A percentile compares a stretch with the other conserved stretches of the same genome.
phyloP scores from a whole-genome alignment of 148 eudicot species.

The Vaccinium vitisidaea region DNA sequence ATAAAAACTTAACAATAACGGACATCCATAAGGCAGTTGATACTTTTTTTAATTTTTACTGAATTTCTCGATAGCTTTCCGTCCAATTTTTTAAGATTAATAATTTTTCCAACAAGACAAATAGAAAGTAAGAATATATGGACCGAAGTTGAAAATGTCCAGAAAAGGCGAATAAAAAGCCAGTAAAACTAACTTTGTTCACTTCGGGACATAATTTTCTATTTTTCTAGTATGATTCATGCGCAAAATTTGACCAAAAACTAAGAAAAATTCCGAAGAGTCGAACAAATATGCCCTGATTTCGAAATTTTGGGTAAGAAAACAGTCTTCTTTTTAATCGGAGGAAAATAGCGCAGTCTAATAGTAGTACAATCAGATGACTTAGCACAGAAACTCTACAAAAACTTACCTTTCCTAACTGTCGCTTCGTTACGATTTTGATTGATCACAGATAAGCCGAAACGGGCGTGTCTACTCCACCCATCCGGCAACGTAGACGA shows the following conservation, averaged over 20 bases:
- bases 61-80: neutral
- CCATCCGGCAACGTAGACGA: constrained; percentile 40
- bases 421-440: constrained; percentile 34
- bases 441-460: constrained; percentile 45
- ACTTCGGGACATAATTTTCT: neutral
- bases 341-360: neutral
- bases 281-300: no score
- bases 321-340: no score
- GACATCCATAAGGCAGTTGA: neutral
- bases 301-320: no score
- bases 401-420: constrained; percentile 36
- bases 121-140: neutral
- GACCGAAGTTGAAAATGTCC: neutral
- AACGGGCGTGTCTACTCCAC: constrained; percentile 46
- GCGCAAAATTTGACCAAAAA: neutral
- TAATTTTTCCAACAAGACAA: neutral
- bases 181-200: neutral
- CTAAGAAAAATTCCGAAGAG: neutral
- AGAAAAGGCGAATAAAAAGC: neutral
- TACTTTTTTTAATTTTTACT: neutral
- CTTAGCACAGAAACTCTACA: neutral
- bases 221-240: neutral
- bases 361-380: neutral
- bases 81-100: neutral
- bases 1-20: neutral